Evolutionary conservation across 1,139 yeast genomes (phyloP).

Genomic region (Nakaseomyces delphensis): DNA sequence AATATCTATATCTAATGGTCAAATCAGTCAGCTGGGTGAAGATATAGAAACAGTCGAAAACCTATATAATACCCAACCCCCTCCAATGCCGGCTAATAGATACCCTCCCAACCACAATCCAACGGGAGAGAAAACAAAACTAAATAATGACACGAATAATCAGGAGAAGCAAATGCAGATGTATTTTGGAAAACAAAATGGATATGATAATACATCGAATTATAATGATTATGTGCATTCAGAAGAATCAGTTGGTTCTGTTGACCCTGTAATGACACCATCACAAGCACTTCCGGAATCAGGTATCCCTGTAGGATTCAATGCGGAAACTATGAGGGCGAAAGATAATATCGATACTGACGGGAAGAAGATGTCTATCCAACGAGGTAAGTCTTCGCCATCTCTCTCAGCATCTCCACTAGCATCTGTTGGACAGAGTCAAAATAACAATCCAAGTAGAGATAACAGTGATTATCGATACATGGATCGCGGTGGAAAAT

Average conservation of each 20-base stretch:
- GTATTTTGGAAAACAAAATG: conserved; percentile 3
- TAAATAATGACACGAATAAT: neutral
- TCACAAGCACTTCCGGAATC: conserved; percentile 5
- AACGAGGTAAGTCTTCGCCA: neutral
- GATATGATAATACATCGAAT: neutral
- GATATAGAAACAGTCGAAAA: conserved; percentile 30
- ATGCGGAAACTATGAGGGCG: neutral
- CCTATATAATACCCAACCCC: conserved; percentile 32
- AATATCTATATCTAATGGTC: conserved; percentile 73
- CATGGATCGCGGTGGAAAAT: neutral
- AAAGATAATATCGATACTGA: neutral
- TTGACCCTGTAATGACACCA: neutral
- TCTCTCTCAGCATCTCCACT: conserved; percentile 3
- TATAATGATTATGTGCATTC: conserved; percentile 1
- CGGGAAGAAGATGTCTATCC: neutral
- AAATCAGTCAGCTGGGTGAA: conserved; percentile 58
- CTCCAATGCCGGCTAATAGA: conserved; percentile 27
- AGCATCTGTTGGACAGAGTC: neutral
- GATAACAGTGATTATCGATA: neutral
- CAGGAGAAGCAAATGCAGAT: conserved; percentile 3
- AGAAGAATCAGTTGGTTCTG: neutral
- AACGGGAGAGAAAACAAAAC: conserved; percentile 1
- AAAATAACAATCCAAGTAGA: neutral
- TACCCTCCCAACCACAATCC: neutral
- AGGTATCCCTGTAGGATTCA: conserved; percentile 1